phyloP scores from a whole-genome alignment of 805 yeast species.

The Spathaspora sp. region DNA sequence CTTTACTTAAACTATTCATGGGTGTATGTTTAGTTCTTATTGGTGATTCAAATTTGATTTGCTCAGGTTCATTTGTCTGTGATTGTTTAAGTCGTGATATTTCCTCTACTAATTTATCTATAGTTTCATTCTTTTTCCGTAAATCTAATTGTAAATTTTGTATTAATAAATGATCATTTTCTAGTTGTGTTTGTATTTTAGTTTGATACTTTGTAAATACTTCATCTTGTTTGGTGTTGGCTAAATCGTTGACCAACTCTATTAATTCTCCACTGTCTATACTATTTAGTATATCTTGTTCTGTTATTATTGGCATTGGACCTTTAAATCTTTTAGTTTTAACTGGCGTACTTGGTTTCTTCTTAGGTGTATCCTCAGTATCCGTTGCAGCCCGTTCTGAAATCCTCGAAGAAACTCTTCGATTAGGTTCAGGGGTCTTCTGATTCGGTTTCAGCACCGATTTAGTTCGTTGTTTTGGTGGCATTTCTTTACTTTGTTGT shows the following conservation, averaged over 20 bases:
- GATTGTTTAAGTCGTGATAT: conserved; percentile 8
- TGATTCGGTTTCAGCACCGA: background rate
- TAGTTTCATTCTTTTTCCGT: conserved; percentile 23
- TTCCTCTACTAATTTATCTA: conserved; percentile 18
- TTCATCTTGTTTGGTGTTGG: conserved; percentile 30
- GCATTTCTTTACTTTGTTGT: background rate
- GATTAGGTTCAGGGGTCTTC: background rate
- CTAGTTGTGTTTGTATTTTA: conserved; percentile 13
- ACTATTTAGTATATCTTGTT: conserved; percentile 28
- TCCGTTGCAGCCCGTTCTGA: background rate
- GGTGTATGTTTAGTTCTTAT: conserved; percentile 20
- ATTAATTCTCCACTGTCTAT: conserved; percentile 22
- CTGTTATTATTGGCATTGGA: conserved; percentile 15
- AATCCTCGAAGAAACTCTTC: background rate
- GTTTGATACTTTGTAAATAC: conserved; percentile 23
- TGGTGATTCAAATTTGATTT: conserved; percentile 26
- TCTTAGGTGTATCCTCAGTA: background rate
- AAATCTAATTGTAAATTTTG: conserved; percentile 20
- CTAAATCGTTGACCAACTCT: conserved; percentile 26
- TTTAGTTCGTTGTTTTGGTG: background rate
- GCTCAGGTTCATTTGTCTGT: background rate
- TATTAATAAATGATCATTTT: conserved; percentile 19
- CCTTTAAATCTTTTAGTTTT: background rate
- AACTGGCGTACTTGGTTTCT: background rate
- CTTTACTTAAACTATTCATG: conserved; percentile 20